Evolutionary conservation across 176 grass and related monocot species (phyloP).

Genomic region (Pontederia paniculata): DNA sequence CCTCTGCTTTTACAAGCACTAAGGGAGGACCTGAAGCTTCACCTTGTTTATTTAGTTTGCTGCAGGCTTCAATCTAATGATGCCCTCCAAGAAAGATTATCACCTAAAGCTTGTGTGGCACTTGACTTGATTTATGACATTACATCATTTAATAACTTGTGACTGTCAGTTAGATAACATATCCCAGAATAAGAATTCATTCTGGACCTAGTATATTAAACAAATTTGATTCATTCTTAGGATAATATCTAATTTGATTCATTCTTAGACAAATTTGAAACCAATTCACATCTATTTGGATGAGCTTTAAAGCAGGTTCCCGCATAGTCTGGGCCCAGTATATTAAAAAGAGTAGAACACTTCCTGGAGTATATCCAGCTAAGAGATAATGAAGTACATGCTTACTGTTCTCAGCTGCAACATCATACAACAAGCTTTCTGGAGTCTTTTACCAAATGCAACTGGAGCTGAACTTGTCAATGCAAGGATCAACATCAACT

Average conservation of each 20-base stretch:
- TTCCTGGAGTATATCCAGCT: too few relatives aligned
- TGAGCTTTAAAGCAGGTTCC: too few relatives aligned
- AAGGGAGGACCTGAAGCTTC: constrained; percentile 23
- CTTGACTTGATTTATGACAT: constrained; percentile 50
- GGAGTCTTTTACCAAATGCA: constrained; percentile 21
- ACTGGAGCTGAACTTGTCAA: constrained; percentile 21
- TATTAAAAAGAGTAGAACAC: too few relatives aligned
- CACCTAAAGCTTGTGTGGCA: constrained; percentile 43
- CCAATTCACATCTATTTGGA: too few relatives aligned
- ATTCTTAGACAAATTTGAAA: not conserved
- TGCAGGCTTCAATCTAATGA: constrained; percentile 19
- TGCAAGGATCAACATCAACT: constrained; percentile 28
- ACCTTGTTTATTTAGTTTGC: constrained; percentile 30
- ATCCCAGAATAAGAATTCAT: constrained; percentile 34
- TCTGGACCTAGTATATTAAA: constrained; percentile 30
- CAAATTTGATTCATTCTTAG: constrained; percentile 23
- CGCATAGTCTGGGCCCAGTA: too few relatives aligned
- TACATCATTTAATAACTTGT: constrained; percentile 69
- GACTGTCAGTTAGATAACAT: constrained; percentile 39
- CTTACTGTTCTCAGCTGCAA: constrained; percentile 14
- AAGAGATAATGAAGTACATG: too few relatives aligned
- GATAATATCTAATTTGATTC: constrained; percentile 27
- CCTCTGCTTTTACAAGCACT: constrained; percentile 32
- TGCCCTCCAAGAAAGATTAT: constrained; percentile 51
- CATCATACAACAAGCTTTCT: constrained; percentile 20